These are phyloP conservation scores for Ustanciosporium gigantosporum DNA, from an alignment of 1,284 basidiomycete genomes.

Conservation along the genomic window DNA sequence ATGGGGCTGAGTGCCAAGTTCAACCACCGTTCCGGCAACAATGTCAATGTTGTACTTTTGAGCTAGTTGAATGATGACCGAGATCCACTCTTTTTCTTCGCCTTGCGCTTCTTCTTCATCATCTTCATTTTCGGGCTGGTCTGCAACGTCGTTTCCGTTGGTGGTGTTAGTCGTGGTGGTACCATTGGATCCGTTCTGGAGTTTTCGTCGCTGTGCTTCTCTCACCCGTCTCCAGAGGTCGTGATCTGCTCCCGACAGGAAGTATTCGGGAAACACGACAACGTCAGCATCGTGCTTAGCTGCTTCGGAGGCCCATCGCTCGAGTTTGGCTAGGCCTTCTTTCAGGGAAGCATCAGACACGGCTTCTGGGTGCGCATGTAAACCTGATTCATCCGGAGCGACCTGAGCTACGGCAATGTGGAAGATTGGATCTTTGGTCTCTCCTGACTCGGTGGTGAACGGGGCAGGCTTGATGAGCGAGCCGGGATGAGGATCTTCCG, in stretches of 20 bases:
- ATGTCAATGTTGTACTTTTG: conserved; percentile 49
- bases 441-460: conserved; percentile 1
- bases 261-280: conserved; percentile 58
- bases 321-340: conserved; percentile 32
- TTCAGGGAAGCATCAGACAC: background rate
- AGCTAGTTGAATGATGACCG: conserved; percentile 35
- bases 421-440: conserved; percentile 11
- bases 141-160: background rate
- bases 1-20: conserved; percentile 34
- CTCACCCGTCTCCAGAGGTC: conserved; percentile 35
- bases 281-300: conserved; percentile 40
- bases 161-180: too few species aligned
- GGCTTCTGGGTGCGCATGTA: conserved; percentile 2
- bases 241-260: conserved; percentile 51
- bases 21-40: conserved; percentile 56
- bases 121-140: background rate
- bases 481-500: conserved; percentile 3
- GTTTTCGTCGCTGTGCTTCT: conserved; percentile 6
- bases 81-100: conserved; percentile 42
- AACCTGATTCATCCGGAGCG: conserved; percentile 21
- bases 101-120: conserved; percentile 6
- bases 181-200: too few species aligned
- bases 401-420: conserved; percentile 35
- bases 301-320: conserved; percentile 23
- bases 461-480: conserved; percentile 2